Percentiles rank a stretch among this genome's conserved stretches.
These are phyloP conservation scores for Russula sp. DNA, from an alignment of 768 basidiomycete species.

Conservation along the genomic window DNA sequence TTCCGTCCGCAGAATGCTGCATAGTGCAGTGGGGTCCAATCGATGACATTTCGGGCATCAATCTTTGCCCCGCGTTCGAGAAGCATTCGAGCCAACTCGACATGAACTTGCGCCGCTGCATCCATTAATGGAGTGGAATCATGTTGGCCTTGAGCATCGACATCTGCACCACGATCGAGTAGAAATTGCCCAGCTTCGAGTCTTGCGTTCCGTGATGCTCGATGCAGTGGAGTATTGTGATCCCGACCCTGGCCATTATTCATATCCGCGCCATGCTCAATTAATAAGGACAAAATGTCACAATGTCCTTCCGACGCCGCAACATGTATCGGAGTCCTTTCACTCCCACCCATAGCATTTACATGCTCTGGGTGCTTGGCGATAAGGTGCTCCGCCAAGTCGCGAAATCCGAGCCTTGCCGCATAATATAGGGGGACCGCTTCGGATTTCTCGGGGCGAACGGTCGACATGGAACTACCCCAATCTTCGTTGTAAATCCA, in stretches of 20 bases:
- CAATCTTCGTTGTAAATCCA: neutral
- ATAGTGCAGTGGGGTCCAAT: neutral
- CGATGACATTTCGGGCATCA: neutral
- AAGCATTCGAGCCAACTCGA: constrained; percentile 1
- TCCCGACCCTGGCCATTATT: neutral
- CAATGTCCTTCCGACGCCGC: neutral
- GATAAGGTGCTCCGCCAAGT: neutral
- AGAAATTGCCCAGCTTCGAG: neutral
- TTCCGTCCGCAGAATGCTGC: rapidly evolving
- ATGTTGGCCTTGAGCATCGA: neutral
- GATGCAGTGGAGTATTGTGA: neutral
- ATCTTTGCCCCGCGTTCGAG: neutral
- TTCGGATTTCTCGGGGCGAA: neutral
- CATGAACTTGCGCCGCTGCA: rapidly evolving
- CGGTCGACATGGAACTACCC: neutral
- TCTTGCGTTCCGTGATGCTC: neutral
- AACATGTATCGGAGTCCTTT: neutral
- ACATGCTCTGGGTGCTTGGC: neutral
- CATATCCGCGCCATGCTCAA: neutral
- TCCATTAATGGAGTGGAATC: neutral
- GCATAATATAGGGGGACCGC: neutral
- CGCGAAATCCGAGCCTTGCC: neutral
- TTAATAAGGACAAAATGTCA: neutral
- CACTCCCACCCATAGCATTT: neutral
- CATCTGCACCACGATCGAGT: neutral